Conservation (phyloP, 257 asterid species). For the Phtheirospermum japonicum region DNA sequence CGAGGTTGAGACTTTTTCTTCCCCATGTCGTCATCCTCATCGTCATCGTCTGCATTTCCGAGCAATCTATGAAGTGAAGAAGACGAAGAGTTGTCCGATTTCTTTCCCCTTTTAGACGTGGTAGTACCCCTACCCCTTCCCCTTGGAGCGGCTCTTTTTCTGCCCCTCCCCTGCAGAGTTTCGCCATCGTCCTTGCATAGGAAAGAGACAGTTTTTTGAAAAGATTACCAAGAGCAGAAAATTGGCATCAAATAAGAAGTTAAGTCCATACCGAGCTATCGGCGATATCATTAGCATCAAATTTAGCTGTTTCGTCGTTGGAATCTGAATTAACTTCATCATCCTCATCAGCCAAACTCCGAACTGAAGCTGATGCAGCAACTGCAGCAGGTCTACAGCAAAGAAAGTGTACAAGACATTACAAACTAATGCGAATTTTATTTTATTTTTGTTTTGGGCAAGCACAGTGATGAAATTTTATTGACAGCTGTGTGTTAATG, state of each 20-base stretch:
- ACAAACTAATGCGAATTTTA: neutral
- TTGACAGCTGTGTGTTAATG: slow-evolving; percentile 14
- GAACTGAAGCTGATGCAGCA: slow-evolving; percentile 74
- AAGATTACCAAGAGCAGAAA: slow-evolving; percentile 9
- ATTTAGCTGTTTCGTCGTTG: slow-evolving; percentile 65
- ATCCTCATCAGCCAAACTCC: slow-evolving; percentile 67
- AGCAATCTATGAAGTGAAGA: slow-evolving; percentile 77
- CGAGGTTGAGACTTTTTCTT: slow-evolving; percentile 76
- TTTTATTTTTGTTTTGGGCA: neutral
- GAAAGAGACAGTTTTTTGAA: slow-evolving; percentile 19
- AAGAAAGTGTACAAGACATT: slow-evolving; percentile 13
- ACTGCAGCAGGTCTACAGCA: slow-evolving; percentile 70
- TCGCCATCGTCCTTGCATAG: slow-evolving; percentile 59
- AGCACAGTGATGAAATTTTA: slow-evolving; percentile 1
- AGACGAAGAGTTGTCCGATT: slow-evolving; percentile 65
- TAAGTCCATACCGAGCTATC: slow-evolving; percentile 63
- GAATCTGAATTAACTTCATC: slow-evolving; percentile 81
- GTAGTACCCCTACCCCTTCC: slow-evolving; percentile 74
- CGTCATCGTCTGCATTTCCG: slow-evolving; percentile 62
- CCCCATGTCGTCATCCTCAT: slow-evolving; percentile 50
- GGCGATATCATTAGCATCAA: slow-evolving; percentile 48
- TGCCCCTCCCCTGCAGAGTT: slow-evolving; percentile 56
- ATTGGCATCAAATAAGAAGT: slow-evolving; percentile 24
- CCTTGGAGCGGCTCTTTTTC: slow-evolving; percentile 85
- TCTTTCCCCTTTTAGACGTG: slow-evolving; percentile 79